Conservation (phyloP, 345 rosid species). For the Euphorbia tirucalli region DNA sequence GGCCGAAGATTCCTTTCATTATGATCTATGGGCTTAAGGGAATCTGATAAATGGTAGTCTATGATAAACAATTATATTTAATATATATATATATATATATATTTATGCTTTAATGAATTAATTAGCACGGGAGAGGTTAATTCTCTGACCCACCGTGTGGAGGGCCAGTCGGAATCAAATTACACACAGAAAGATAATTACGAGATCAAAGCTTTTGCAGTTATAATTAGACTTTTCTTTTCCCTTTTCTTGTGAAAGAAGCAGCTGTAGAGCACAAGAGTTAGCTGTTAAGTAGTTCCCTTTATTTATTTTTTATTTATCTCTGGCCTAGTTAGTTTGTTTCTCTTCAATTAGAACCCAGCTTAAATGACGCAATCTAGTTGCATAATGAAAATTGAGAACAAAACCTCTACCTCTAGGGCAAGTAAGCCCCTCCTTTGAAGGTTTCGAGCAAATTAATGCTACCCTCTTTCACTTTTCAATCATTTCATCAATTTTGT, state of each 20-base stretch:
- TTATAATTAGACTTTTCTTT: not conserved
- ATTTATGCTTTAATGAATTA: too few species aligned
- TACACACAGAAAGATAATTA: not conserved
- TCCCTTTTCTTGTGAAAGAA: conserved; percentile 8
- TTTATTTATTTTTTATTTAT: too few species aligned
- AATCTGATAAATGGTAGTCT: too few species aligned
- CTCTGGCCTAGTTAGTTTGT: not conserved
- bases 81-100: too few species aligned
- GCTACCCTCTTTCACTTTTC: too few species aligned
- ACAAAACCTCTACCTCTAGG: not conserved
- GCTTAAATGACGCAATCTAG: not conserved
- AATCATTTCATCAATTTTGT: too few species aligned
- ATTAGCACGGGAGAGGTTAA: not conserved
- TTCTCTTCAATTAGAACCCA: not conserved
- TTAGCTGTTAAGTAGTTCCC: not conserved
- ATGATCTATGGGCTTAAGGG: too few species aligned
- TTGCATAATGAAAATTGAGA: not conserved
- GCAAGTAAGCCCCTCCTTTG: too few species aligned
- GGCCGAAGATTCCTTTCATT: not conserved
- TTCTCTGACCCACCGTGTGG: conserved; percentile 14
- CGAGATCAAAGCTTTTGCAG: not conserved
- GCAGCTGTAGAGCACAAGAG: too few species aligned
- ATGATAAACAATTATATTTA: too few species aligned
- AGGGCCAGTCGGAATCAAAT: conserved; percentile 18
- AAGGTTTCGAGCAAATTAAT: too few species aligned